These are phyloP conservation scores for Chaetomiaceae sp. DNA, from an alignment of 2,329 filamentous ascomycete species.

Conservation along the genomic window DNA sequence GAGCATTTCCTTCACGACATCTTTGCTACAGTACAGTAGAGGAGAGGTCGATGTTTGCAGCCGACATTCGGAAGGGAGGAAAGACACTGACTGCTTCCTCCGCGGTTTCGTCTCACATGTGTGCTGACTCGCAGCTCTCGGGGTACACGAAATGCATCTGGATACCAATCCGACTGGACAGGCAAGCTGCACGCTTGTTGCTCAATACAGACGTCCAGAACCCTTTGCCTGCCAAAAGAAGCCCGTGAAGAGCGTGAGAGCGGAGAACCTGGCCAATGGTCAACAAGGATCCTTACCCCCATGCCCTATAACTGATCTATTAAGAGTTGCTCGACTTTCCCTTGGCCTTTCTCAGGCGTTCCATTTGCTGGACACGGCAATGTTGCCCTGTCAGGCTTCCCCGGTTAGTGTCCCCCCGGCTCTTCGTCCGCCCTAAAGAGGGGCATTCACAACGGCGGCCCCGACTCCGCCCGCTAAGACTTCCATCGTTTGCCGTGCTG, in stretches of 20 bases:
- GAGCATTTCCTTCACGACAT: neutral
- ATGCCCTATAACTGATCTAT: constrained; percentile 18
- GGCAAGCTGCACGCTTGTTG: neutral
- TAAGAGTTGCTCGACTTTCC: constrained; percentile 17
- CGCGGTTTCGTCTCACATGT: neutral
- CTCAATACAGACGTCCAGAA: constrained; percentile 16
- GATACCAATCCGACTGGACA: neutral
- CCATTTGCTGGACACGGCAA: constrained; percentile 7
- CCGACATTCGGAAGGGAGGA: too few relatives aligned
- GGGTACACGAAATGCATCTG: neutral
- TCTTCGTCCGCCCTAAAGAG: neutral
- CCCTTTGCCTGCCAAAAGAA: constrained; percentile 18
- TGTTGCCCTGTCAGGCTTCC: neutral
- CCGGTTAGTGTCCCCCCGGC: neutral
- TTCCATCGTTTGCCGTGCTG: neutral
- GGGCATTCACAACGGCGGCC: neutral
- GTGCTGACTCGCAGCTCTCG: neutral
- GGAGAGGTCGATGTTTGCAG: too few relatives aligned
- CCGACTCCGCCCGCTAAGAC: neutral
- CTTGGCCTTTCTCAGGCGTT: constrained; percentile 5
- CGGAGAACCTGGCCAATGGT: neutral
- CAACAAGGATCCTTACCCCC: constrained; percentile 7
- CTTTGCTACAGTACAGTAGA: too few relatives aligned
- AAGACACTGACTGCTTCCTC: too few relatives aligned
- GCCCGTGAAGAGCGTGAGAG: constrained; percentile 5